phyloP scores from a whole-genome alignment of 208 protist genomes.

The Trypanosoma cruzi region DNA sequence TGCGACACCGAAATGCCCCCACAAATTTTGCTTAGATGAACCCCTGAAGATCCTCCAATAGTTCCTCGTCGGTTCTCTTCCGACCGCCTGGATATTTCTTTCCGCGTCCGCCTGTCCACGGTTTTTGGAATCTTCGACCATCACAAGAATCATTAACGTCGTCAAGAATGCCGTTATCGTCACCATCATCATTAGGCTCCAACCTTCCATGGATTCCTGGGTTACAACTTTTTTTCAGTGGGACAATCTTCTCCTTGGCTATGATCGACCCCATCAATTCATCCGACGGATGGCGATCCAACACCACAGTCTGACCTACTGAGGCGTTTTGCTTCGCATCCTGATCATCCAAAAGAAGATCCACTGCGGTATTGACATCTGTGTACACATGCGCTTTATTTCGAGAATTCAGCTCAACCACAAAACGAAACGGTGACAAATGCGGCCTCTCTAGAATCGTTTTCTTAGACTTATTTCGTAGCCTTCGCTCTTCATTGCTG shows the following conservation, averaged over 20 bases:
- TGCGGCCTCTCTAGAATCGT: slow-evolving; percentile 82
- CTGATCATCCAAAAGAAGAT: slow-evolving; percentile 81
- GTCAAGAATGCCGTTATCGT: neutral
- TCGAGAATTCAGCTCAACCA: slow-evolving; percentile 74
- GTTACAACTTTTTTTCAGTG: neutral
- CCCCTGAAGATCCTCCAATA: slow-evolving; percentile 23
- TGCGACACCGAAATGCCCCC: neutral
- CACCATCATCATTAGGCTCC: neutral
- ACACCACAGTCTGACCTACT: slow-evolving; percentile 42
- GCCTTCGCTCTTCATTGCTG: slow-evolving; percentile 79
- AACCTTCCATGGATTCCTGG: neutral
- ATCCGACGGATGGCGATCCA: slow-evolving; percentile 44
- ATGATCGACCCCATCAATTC: slow-evolving; percentile 14
- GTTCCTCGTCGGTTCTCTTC: slow-evolving; percentile 24
- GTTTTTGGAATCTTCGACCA: slow-evolving; percentile 21
- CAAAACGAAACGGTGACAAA: slow-evolving; percentile 76
- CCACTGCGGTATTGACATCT: slow-evolving; percentile 85
- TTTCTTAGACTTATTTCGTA: slow-evolving; percentile 86
- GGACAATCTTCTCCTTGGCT: neutral
- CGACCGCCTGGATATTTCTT: neutral
- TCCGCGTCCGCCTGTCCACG: neutral
- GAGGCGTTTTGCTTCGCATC: slow-evolving; percentile 42
- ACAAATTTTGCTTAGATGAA: slow-evolving; percentile 9
- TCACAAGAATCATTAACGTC: slow-evolving; percentile 24
- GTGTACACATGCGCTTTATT: slow-evolving; percentile 66